Evolutionary conservation across 2,329 filamentous ascomycete genomes (phyloP).

Genomic region (Cucurbitaria berberidis): DNA sequence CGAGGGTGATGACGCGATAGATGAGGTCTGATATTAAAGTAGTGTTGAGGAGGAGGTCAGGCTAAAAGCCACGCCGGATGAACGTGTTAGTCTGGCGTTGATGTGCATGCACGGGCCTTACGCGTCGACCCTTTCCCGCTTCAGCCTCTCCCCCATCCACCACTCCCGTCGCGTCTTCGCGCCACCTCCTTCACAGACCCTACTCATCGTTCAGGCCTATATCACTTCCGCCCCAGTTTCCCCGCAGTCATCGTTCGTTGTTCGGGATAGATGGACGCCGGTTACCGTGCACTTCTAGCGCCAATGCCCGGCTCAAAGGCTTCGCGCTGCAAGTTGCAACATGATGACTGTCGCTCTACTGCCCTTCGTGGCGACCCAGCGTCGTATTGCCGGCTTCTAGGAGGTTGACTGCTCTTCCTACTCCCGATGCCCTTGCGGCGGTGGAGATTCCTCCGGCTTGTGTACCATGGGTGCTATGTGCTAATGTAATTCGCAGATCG

Average conservation of each 20-base stretch:
- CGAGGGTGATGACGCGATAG: conserved; percentile 28
- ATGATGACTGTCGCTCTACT: conserved; percentile 27
- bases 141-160: conserved; percentile 36
- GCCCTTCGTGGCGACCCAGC: conserved; percentile 30
- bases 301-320: conserved; percentile 39
- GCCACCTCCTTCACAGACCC: conserved; percentile 14
- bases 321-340: conserved; percentile 17
- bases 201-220: conserved; percentile 21
- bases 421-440: conserved; percentile 14
- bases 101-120: conserved; percentile 27
- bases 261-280: conserved; percentile 37
- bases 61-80: conserved; percentile 36
- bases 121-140: conserved; percentile 8
- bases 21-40: conserved; percentile 39
- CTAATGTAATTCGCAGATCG: conserved; percentile 27
- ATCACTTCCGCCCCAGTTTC: conserved; percentile 13
- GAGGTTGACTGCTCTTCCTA: conserved; percentile 29
- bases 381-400: conserved; percentile 29
- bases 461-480: conserved; percentile 21
- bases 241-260: conserved; percentile 21
- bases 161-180: conserved; percentile 24
- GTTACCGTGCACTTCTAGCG: conserved; percentile 14
- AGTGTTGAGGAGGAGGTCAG: conserved; percentile 34
- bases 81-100: conserved; percentile 30
- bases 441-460: conserved; percentile 22